Conservation (phyloP, 768 basidiomycete species). For the Panaeolus papilionaceus region DNA sequence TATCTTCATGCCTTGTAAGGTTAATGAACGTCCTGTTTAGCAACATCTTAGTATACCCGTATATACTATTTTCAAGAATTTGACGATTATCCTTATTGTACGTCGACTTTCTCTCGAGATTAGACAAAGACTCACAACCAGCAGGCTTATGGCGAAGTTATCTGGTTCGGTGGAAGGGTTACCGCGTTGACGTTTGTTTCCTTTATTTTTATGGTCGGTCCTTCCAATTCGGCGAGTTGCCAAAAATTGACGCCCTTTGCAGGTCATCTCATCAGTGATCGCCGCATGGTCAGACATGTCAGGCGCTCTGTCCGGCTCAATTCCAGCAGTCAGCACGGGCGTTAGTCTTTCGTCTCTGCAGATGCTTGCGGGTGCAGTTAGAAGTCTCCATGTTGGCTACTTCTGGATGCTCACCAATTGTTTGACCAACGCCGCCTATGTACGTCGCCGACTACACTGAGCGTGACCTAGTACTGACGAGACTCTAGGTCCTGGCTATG, state of each 20-base stretch:
- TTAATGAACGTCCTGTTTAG: conserved; percentile 45
- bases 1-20: conserved; percentile 10
- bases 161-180: conserved; percentile 94
- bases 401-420: conserved; percentile 98
- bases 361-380: conserved; percentile 51
- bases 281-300: conserved; percentile 96
- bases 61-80: conserved; percentile 99
- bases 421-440: conserved; percentile 88
- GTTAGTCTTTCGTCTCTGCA: conserved; percentile 43
- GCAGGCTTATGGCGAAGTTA: conserved; percentile 95
- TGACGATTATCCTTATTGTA: conserved; percentile 99
- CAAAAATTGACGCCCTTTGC: background rate
- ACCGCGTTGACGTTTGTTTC: conserved; percentile 88
- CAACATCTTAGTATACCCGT: conserved; percentile 98
- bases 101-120: conserved; percentile 30
- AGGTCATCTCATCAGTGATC: conserved; percentile 93
- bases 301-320: conserved; percentile 43
- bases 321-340: conserved; percentile 41
- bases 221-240: background rate
- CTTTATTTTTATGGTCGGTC: conserved; percentile 87
- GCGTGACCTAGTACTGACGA: conserved; percentile 12
- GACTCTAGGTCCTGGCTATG: conserved; percentile 86
- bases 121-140: conserved; percentile 17
- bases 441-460: conserved; percentile 42
- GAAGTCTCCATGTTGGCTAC: conserved; percentile 79